Evolutionary conservation across 2,329 filamentous ascomycete species (phyloP).

Genomic region (Penicillium occitanis): DNA sequence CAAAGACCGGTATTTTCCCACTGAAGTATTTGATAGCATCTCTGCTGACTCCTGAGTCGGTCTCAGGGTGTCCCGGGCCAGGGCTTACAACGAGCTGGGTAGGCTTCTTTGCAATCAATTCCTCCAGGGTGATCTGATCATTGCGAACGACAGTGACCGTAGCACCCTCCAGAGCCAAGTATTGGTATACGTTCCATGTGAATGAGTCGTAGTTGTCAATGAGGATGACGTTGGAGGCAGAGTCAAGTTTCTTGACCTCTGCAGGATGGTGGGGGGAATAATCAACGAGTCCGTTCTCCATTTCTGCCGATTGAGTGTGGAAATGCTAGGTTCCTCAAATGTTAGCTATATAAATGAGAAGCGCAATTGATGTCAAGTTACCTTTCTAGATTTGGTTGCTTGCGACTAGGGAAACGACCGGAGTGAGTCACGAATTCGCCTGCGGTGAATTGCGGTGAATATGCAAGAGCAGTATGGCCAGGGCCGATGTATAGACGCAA

Average conservation of each 20-base stretch:
- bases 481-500: background rate
- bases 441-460: background rate
- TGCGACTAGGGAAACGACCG: background rate
- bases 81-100: conserved; percentile 95
- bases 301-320: conserved; percentile 19
- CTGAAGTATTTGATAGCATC: conserved; percentile 88
- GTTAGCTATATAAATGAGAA: background rate
- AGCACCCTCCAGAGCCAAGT: conserved; percentile 92
- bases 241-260: conserved; percentile 68
- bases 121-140: conserved; percentile 82
- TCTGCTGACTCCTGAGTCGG: conserved; percentile 89
- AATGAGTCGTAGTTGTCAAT: conserved; percentile 99
- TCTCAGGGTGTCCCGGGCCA: conserved; percentile 86
- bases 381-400: background rate
- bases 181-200: conserved; percentile 99
- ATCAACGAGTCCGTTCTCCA: conserved; percentile 59
- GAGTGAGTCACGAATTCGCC: conserved; percentile 10
- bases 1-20: conserved; percentile 91
- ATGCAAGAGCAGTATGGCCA: background rate
- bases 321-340: background rate
- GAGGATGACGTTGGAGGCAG: conserved; percentile 84
- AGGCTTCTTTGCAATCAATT: conserved; percentile 78
- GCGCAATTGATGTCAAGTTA: background rate
- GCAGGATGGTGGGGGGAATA: conserved; percentile 80
- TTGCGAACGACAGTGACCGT: conserved; percentile 88